These are phyloP conservation scores for Camellia oleifera DNA, from an alignment of 179 eudicot species.

Conservation along the genomic window DNA sequence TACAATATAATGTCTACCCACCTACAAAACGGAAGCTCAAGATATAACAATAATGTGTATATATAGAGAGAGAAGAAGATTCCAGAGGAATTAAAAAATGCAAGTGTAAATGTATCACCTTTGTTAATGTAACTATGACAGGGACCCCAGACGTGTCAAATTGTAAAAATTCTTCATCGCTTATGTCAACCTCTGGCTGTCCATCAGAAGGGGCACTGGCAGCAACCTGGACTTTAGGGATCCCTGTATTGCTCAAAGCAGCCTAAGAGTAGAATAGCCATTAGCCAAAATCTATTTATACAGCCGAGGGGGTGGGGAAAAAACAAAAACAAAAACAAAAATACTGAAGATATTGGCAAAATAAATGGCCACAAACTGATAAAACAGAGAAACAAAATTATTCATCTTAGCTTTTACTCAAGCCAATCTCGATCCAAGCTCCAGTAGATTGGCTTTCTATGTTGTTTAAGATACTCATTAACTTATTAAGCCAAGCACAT, in stretches of 20 bases:
- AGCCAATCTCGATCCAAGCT: background rate
- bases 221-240: slow-evolving; percentile 76
- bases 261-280: slow-evolving; percentile 41
- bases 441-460: background rate
- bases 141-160: slow-evolving; percentile 80
- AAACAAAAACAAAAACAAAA: background rate
- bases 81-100: background rate
- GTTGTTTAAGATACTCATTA: background rate
- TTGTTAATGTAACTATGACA: slow-evolving; percentile 80
- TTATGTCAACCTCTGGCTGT: slow-evolving; percentile 84
- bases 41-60: background rate
- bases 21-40: slow-evolving; percentile 32
- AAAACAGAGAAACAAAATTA: background rate
- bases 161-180: slow-evolving; percentile 88
- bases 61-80: background rate
- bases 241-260: slow-evolving; percentile 83
- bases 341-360: background rate
- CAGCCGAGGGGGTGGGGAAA: too few relatives aligned
- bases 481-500: background rate
- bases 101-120: slow-evolving; percentile 33
- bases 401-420: background rate
- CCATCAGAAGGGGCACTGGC: slow-evolving; percentile 57
- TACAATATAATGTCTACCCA: slow-evolving; percentile 84
- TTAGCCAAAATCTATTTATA: slow-evolving; percentile 3
- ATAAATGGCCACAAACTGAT: background rate